These are phyloP conservation scores for Penicillium sp. DNA, from an alignment of 2,329 filamentous ascomycete species.

Conservation along the genomic window DNA sequence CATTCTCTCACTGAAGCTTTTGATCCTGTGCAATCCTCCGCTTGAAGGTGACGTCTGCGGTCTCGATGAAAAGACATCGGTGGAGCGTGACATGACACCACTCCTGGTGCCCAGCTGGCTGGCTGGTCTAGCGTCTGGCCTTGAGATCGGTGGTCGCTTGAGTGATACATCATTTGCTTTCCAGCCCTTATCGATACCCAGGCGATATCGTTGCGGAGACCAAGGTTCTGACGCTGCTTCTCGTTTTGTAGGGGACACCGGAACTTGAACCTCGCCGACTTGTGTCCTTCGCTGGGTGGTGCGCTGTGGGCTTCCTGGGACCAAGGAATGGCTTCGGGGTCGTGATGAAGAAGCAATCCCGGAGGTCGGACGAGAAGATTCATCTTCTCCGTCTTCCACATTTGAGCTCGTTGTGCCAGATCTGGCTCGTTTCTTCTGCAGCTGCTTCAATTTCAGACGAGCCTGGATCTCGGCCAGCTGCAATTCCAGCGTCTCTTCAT, in stretches of 20 bases:
- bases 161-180: slow-evolving; percentile 79
- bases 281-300: slow-evolving; percentile 15
- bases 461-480: slow-evolving; percentile 87
- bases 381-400: slow-evolving; percentile 21
- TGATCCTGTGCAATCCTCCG: slow-evolving; percentile 36
- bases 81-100: slow-evolving; percentile 23
- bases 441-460: slow-evolving; percentile 78
- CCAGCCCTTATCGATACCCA: slow-evolving; percentile 88
- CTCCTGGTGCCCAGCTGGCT: slow-evolving; percentile 31
- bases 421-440: slow-evolving; percentile 59
- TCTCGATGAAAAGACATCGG: slow-evolving; percentile 22
- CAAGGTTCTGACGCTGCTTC: slow-evolving; percentile 54
- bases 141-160: slow-evolving; percentile 59
- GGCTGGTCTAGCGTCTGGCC: slow-evolving; percentile 28
- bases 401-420: slow-evolving; percentile 22
- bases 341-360: slow-evolving; percentile 21
- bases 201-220: slow-evolving; percentile 74
- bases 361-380: slow-evolving; percentile 24
- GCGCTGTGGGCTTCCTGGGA: slow-evolving; percentile 13
- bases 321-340: slow-evolving; percentile 14
- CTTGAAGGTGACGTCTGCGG: slow-evolving; percentile 26
- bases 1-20: slow-evolving; percentile 82
- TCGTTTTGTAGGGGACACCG: slow-evolving; percentile 65
- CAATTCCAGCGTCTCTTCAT: slow-evolving; percentile 85
- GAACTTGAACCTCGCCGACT: slow-evolving; percentile 63